A percentile compares a stretch with the other conserved stretches of the same genome.
Evolutionary conservation across 2,329 filamentous ascomycete genomes (phyloP).

Genomic region (Aspergillus sp.): DNA sequence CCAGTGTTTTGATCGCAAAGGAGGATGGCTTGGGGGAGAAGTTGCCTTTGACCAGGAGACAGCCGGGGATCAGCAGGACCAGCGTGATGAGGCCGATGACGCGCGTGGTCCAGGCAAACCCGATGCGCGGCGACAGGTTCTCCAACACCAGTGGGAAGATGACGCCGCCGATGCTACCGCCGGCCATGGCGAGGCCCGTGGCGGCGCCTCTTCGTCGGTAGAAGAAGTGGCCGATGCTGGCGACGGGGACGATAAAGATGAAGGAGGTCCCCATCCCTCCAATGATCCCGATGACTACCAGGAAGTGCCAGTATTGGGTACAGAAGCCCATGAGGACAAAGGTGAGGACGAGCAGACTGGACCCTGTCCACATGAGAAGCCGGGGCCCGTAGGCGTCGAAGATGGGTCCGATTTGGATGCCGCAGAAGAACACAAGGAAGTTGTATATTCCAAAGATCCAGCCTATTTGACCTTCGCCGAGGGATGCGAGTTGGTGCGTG

Average conservation of each 20-base stretch:
- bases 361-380: constrained; percentile 19
- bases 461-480: constrained; percentile 14
- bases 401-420: constrained; percentile 27
- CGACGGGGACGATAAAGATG: constrained; percentile 32
- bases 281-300: constrained; percentile 39
- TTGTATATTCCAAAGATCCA: constrained; percentile 31
- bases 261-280: constrained; percentile 38
- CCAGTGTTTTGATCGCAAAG: constrained; percentile 9
- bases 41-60: constrained; percentile 12
- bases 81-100: constrained; percentile 36
- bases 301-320: constrained; percentile 42
- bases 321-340: constrained; percentile 10
- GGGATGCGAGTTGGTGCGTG: constrained; percentile 12
- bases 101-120: constrained; percentile 35
- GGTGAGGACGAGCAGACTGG: constrained; percentile 13
- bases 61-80: constrained; percentile 26
- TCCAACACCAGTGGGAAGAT: constrained; percentile 32
- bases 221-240: constrained; percentile 31
- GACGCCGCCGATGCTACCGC: constrained; percentile 30
- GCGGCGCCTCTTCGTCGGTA: constrained; percentile 28
- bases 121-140: constrained; percentile 23
- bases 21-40: constrained; percentile 9
- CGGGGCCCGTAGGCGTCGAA: constrained; percentile 30
- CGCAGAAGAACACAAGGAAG: constrained; percentile 27
- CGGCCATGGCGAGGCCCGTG: constrained; percentile 32